phyloP scores from a whole-genome alignment of 768 basidiomycete genomes.

The Mycena amicta region DNA sequence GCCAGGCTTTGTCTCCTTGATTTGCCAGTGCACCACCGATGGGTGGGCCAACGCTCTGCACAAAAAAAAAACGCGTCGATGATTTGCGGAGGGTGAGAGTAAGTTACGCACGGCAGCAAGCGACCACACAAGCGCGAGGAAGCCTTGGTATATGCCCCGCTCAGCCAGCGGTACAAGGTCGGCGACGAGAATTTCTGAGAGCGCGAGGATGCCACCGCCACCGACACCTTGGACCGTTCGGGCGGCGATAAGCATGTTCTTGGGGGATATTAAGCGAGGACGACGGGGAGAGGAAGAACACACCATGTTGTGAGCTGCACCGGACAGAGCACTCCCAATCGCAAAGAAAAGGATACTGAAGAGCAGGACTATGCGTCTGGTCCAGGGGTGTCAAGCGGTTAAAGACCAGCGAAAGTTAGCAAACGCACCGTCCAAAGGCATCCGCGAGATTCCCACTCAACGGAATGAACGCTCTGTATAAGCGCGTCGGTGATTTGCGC shows the following conservation, averaged over 20 bases:
- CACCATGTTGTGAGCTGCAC: not conserved
- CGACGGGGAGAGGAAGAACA: not conserved
- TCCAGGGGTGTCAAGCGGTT: too few species aligned
- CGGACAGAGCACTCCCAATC: not conserved
- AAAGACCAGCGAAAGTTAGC: too few species aligned
- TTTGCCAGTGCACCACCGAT: too few species aligned
- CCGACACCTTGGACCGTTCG: conserved; percentile 39
- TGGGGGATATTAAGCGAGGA: not conserved
- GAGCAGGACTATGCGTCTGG: conserved; percentile 12
- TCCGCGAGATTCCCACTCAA: conserved; percentile 37
- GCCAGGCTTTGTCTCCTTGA: too few species aligned
- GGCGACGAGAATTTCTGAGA: conserved; percentile 40
- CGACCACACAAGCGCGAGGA: conserved; percentile 33
- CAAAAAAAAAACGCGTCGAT: conserved; percentile 14
- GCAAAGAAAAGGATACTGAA: not conserved
- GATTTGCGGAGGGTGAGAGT: not conserved
- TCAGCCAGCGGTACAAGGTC: conserved; percentile 45
- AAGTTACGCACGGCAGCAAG: not conserved
- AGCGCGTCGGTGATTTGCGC: too few species aligned
- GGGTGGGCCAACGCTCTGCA: too few species aligned
- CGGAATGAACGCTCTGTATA: conserved; percentile 42
- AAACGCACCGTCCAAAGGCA: conserved; percentile 41
- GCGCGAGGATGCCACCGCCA: conserved; percentile 36
- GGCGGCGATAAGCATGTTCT: conserved; percentile 40
- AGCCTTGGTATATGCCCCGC: too few species aligned